Evolutionary conservation across 345 rosid genomes (phyloP), one percentile per base, ranked within the genome.

Genomic region (Syzygium jambos): DNA sequence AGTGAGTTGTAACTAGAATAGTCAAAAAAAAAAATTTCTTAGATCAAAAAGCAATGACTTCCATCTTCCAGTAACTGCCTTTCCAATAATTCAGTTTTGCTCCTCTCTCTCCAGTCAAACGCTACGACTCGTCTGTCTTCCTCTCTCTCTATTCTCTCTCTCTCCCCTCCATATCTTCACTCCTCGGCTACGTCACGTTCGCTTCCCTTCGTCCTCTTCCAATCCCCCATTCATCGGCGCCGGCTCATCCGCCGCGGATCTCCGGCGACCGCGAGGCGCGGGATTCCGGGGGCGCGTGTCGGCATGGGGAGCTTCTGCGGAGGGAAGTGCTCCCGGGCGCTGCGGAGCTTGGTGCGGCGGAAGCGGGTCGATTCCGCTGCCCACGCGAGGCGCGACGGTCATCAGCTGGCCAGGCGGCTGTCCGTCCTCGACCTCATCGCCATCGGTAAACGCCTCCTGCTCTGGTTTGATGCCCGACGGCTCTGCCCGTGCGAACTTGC

Each of bases 351-450:
- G 89, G 88, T 92, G 29, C 92, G 98, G 92, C 92, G 98, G 89
- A 96, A 96, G 90, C 95, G 93, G 90, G 96, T 96, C 87, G 98
- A 96, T 90, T 94, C 96, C 85, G 93, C 88, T 89, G 93, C 88
- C 89, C 88, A 91, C 90, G 86, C 77, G 3, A 89, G 59, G 27
- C 87, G 89, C 11, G 89, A 89, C 78, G 49, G 85, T 4, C 94
- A 90, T 43, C 94, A 93, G 85, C 91, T 96, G 89, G 97, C 98
- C 51, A 93, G 90, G 92, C 94, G 92, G 87, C 89, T 96, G 86
- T 90, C 97, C 55, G 92, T 87, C 43, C 83, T 95, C 89, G 95
- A 96, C 92, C 94, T 96, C 85, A 92, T 93, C 86, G 96, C 96
- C 86, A 94, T 96, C 91, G 98, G 98, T 96, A 94, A 94, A 88